A percentile compares a stretch with the other conserved stretches of the same genome.
These are phyloP conservation scores for Pythium oligandrum DNA, from an alignment of 352 stramenopile genomes.

Conservation along the genomic window DNA sequence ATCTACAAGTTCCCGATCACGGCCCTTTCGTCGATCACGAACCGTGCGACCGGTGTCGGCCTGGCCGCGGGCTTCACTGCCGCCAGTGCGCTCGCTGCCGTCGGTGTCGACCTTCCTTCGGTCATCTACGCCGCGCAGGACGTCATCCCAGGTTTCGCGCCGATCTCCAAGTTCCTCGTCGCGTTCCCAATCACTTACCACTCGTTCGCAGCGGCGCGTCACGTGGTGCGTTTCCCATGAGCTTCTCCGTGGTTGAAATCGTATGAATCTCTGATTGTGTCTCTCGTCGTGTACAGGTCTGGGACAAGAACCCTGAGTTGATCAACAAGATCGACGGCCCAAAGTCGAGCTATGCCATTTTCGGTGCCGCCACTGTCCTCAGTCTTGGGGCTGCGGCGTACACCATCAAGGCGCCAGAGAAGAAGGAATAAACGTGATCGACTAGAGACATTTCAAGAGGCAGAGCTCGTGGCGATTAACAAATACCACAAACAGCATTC, in stretches of 20 bases:
- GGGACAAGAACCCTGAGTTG: conserved; percentile 87
- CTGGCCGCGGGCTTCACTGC: conserved; percentile 81
- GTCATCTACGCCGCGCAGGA: conserved; percentile 79
- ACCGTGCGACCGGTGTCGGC: conserved; percentile 87
- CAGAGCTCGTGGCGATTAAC: conserved; percentile 1
- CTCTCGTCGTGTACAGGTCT: conserved; percentile 41
- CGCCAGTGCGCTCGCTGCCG: conserved; percentile 61
- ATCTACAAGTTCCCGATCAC: conserved; percentile 94
- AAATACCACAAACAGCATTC: no score
- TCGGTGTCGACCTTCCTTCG: conserved; percentile 69
- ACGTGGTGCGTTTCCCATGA: conserved; percentile 47
- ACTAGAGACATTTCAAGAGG: conserved; percentile 6
- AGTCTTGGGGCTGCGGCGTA: conserved; percentile 37
- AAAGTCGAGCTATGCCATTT: conserved; percentile 42
- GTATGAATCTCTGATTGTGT: conserved; percentile 4
- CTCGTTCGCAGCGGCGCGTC: conserved; percentile 83
- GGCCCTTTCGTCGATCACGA: conserved; percentile 93
- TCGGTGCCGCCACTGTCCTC: conserved; percentile 39
- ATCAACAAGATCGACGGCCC: conserved; percentile 67
- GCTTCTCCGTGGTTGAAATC: neutral
- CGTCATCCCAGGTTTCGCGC: conserved; percentile 58
- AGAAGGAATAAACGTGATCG: conserved; percentile 5
- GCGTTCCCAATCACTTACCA: conserved; percentile 94
- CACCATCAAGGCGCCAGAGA: conserved; percentile 41
- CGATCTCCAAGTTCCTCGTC: conserved; percentile 91